Evolutionary conservation across 2,329 filamentous ascomycete species (phyloP).

Genomic region (Penicillium griseofulvum): DNA sequence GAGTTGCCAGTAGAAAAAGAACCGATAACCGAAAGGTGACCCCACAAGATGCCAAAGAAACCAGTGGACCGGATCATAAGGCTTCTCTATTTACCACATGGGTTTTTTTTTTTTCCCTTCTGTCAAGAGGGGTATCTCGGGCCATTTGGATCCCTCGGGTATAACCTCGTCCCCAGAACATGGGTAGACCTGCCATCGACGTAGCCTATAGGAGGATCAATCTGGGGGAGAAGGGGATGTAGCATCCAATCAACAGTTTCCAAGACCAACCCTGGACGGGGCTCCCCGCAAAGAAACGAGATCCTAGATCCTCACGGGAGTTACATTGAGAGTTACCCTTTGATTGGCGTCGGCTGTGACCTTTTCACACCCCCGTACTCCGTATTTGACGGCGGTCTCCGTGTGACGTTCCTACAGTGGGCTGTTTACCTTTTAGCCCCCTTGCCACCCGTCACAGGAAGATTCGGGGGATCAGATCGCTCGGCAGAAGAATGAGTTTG

Average conservation of each 20-base stretch:
- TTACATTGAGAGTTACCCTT: not conserved
- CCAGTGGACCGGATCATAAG: conserved; percentile 8
- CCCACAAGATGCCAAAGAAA: not conserved
- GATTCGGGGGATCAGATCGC: not conserved
- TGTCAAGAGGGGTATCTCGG: conserved; percentile 7
- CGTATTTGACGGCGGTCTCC: conserved; percentile 9
- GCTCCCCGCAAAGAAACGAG: conserved; percentile 11
- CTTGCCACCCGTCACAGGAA: conserved; percentile 3
- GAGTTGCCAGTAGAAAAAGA: not conserved
- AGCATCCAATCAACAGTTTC: not conserved
- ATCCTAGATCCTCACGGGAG: conserved; percentile 8
- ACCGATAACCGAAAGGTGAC: not conserved
- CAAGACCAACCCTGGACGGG: not conserved
- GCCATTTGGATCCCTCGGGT: conserved; percentile 9
- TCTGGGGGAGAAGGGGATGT: not conserved
- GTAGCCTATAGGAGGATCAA: conserved; percentile 4
- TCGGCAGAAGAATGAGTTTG: not conserved
- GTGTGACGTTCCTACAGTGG: conserved; percentile 6
- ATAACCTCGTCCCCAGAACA: conserved; percentile 1
- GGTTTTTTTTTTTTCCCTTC: not conserved
- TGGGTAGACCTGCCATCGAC: conserved; percentile 2
- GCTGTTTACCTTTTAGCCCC: not conserved
- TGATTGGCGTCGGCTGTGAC: conserved; percentile 3
- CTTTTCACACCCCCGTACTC: conserved; percentile 3
- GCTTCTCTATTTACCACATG: not conserved